Base-by-base conservation (phyloP, 2,329 filamentous ascomycete species). In the Penicillium sp. region DNA sequence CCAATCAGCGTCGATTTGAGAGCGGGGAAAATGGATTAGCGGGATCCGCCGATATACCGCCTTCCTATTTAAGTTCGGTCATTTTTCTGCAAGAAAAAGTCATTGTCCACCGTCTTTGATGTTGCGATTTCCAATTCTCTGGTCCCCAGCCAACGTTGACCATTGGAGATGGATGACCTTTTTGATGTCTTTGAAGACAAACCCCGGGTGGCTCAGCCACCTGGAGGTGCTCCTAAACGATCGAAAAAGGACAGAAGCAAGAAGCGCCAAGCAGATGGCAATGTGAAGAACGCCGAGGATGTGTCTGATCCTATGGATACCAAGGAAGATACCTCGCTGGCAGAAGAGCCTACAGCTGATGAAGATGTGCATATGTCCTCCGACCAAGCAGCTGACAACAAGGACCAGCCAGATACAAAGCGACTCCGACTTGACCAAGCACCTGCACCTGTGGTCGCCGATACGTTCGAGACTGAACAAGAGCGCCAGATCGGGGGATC, bases 391-490 rank as follows among this genome's bases (percentile, higher is more conserved):
- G 45, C 56, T 10, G 48, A 57, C 30, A 63, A 61, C 20, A 55
- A 64, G 23, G 59, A 57, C 34, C 64, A 60, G 46, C 70, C 63
- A 35, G 68, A 63, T 44, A 57, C 60, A 42, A 75, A 73, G 55
- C 67, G 70, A 32, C 64, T 62, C 47, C 66, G 71, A 48, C 57
- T 68, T 41, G 74, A 80, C 46, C 69, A 73, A 37, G 84, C 83
- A 54, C 77, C 78, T 7, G 83, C 82, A 45, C 86, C 90, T 4
- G 82, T 96, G 31, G 77, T 96, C 53, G 88, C 90, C 13, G 92
- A 98, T 68, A 80, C 83, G 9, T 98, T 98, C 64, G 82, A 96
- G 69, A 96, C 92, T 9, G 89, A 92, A 59, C 82, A 95, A 67
- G 93, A 89, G 47, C 77, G 90, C 72, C 86, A 96, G 65, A 77